Conservation (phyloP, 2,329 filamentous ascomycete species). For the Epichloe amarillans region DNA sequence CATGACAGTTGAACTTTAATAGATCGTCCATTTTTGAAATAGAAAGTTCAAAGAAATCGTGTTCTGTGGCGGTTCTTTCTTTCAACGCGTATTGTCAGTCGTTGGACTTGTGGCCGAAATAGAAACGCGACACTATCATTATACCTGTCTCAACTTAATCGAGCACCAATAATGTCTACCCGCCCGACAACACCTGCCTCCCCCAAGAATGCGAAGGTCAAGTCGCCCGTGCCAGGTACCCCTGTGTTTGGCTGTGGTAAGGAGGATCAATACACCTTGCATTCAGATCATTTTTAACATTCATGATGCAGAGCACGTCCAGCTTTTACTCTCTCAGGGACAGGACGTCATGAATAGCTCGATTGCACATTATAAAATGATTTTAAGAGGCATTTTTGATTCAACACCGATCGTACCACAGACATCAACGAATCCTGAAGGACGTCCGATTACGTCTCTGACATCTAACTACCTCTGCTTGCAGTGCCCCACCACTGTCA, state of each 20-base stretch:
- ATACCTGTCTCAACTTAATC: neutral
- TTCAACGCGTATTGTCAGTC: neutral
- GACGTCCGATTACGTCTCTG: conserved; percentile 43
- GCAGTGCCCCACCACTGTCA: conserved; percentile 58
- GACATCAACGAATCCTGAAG: conserved; percentile 46
- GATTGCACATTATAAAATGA: conserved; percentile 57
- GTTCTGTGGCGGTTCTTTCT: neutral
- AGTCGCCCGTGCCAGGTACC: conserved; percentile 42
- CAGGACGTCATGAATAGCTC: conserved; percentile 55
- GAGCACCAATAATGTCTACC: conserved; percentile 26
- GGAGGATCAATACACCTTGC: conserved; percentile 11
- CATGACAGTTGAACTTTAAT: neutral
- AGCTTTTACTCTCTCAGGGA: conserved; percentile 47
- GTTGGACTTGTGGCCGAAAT: neutral
- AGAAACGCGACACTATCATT: neutral
- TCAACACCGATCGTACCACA: conserved; percentile 50
- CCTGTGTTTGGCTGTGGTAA: conserved; percentile 53
- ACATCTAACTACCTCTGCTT: conserved; percentile 60
- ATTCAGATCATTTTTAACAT: neutral
- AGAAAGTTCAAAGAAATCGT: neutral
- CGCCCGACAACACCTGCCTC: conserved; percentile 37
- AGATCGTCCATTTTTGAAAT: neutral
- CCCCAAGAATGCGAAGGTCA: conserved; percentile 47
- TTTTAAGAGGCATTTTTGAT: conserved; percentile 59
- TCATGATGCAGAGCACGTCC: conserved; percentile 49